These are phyloP conservation scores for Ustilago shanxiensis DNA, from an alignment of 1,284 basidiomycete species.

Conservation along the genomic window DNA sequence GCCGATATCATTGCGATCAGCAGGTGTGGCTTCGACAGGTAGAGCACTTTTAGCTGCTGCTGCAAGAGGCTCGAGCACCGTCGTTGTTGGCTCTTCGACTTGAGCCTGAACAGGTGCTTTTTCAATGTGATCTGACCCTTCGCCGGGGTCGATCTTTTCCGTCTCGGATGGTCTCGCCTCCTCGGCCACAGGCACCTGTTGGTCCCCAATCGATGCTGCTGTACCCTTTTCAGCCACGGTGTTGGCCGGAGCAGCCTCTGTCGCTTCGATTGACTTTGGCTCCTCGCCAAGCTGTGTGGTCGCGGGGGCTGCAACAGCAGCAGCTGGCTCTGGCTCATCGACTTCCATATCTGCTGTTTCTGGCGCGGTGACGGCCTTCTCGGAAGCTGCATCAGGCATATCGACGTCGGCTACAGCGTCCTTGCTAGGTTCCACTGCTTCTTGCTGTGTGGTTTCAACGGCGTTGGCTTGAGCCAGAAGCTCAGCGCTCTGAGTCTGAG, in stretches of 20 bases:
- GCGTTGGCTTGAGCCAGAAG: background rate
- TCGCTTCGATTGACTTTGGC: background rate
- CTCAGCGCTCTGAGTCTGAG: background rate
- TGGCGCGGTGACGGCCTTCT: background rate
- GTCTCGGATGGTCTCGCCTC: background rate
- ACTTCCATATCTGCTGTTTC: background rate
- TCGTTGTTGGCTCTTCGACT: background rate
- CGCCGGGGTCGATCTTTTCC: background rate
- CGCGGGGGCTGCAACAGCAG: background rate
- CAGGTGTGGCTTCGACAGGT: background rate
- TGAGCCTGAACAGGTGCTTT: background rate
- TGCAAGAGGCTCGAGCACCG: background rate
- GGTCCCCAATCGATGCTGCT: background rate
- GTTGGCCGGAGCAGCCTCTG: background rate
- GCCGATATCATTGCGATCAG: background rate
- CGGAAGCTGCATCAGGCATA: conserved; percentile 23
- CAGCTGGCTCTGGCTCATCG: background rate
- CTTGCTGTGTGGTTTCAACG: background rate
- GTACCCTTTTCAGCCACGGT: background rate
- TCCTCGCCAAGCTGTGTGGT: background rate
- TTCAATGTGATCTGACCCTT: background rate
- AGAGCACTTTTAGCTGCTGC: background rate
- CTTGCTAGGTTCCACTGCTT: background rate
- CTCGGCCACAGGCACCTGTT: background rate
- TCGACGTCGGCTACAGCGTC: conserved; percentile 18